A percentile compares a stretch with the other conserved stretches of the same genome.
Evolutionary conservation across 805 yeast species (phyloP).

Genomic region (Yarrowia alimentaria): DNA sequence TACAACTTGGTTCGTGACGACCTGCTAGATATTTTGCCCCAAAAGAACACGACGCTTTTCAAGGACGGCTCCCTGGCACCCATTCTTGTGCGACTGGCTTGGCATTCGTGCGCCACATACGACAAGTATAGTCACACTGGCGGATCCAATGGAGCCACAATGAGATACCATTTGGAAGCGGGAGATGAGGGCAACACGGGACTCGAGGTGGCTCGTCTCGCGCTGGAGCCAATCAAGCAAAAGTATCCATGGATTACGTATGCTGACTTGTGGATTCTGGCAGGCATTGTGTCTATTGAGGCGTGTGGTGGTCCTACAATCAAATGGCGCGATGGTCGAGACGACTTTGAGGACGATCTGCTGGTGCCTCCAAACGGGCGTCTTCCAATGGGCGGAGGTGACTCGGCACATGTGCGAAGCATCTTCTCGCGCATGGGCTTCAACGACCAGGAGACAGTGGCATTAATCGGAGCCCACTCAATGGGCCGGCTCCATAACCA

Average conservation of each 20-base stretch:
- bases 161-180: constrained; percentile 49
- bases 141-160: constrained; percentile 57
- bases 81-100: constrained; percentile 70
- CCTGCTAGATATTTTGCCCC: constrained; percentile 3
- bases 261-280: constrained; percentile 71
- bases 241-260: constrained; percentile 60
- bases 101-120: constrained; percentile 87
- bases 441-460: constrained; percentile 60
- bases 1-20: constrained; percentile 11
- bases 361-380: constrained; percentile 63
- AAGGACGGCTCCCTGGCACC: constrained; percentile 76
- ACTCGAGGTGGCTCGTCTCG: constrained; percentile 53
- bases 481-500: constrained; percentile 60
- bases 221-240: constrained; percentile 53
- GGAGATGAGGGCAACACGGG: constrained; percentile 48
- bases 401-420: constrained; percentile 51
- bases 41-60: constrained; percentile 39
- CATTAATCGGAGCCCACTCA: constrained; percentile 57
- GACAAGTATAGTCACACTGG: constrained; percentile 52
- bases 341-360: constrained; percentile 54
- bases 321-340: constrained; percentile 72
- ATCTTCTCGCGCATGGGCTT: constrained; percentile 61
- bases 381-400: constrained; percentile 58
- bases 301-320: constrained; percentile 65
- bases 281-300: constrained; percentile 63